These are phyloP conservation scores for Bondarzewia mesenterica DNA, from an alignment of 1,284 basidiomycete genomes.

Conservation along the genomic window DNA sequence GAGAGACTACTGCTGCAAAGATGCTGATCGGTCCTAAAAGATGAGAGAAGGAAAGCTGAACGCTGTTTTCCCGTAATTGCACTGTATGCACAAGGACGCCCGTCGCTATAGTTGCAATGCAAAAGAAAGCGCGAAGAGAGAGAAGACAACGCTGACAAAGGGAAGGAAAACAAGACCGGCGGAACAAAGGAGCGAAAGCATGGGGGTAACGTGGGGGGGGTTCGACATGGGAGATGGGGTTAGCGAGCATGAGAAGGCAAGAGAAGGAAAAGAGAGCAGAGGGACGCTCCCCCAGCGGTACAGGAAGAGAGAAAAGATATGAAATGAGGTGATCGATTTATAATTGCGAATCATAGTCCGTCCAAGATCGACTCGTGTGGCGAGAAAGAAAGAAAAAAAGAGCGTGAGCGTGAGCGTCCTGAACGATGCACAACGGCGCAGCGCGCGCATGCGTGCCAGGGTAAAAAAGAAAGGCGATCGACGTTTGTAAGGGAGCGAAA, in stretches of 20 bases:
- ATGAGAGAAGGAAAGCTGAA: constrained; percentile 8
- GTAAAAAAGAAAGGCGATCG: too few species aligned
- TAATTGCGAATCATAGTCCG: constrained; percentile 12
- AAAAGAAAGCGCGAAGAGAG: constrained; percentile 11
- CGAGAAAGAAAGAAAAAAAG: constrained; percentile 10
- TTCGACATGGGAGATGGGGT: too few species aligned
- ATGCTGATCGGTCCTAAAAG: background rate
- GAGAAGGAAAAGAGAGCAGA: too few species aligned
- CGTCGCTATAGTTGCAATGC: constrained; percentile 13
- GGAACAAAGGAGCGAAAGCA: constrained; percentile 7
- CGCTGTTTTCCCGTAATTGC: constrained; percentile 13
- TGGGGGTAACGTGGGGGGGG: too few species aligned
- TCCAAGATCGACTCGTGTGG: constrained; percentile 18
- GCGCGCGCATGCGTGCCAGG: too few species aligned
- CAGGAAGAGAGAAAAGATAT: constrained; percentile 1
- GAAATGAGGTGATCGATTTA: constrained; percentile 7
- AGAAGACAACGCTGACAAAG: constrained; percentile 13
- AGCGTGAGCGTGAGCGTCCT: background rate
- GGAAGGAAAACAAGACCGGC: constrained; percentile 10
- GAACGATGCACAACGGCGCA: constrained; percentile 18
- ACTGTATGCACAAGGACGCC: constrained; percentile 12
- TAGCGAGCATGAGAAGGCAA: constrained; percentile 1
- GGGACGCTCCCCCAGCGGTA: too few species aligned
- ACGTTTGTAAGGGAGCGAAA: constrained; percentile 21
- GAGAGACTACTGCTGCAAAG: too few species aligned